Evolutionary conservation across 768 basidiomycete genomes (phyloP), one percentile per base, ranked within the genome.

Genomic region (Omphalotus guepiniiformis): DNA sequence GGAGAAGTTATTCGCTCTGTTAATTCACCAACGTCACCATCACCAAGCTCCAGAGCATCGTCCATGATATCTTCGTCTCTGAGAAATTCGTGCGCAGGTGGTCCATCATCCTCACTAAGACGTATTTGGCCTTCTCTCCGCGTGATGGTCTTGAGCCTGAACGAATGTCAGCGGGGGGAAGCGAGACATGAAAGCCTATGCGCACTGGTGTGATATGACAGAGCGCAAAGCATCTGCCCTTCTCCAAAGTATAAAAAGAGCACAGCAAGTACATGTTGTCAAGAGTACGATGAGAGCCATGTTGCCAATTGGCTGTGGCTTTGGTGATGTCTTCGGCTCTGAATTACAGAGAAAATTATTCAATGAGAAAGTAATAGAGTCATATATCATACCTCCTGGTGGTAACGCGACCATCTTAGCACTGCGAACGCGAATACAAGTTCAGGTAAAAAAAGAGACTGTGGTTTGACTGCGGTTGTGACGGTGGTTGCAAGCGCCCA

Each of bases 31-130:
- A 39, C 36, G 22, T 56, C 40, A 22, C 23, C 48, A 35, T 39
- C 21, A 5, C 28, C 39, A 1, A 37, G 25, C 19, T 41, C 39
- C 19, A 34, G 13, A 6, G 39, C 66, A 25, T 72, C 63, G 27
- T 72, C 76, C 11, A 77, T 82, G 38, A 81, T 80, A 39, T 78
- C 73, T 26, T 78, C 79, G 48, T 80, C 78, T 29, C 72, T 74
- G 39, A 88, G 54, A 51, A 86, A 86, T 45, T 82, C 80, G 13
- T 70, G 67, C n/a, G 83, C 75, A n/a, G 84, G 72, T 11, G 85
- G 85, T 0, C 83, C 82, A 44, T 86, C 83, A 53, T 88, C 85
- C 56, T 78, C 73, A 39, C 83, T 85, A 18, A 88, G 70, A 7
- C 85, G 75, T 46, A 88, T 83, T 5, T 61, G 70, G 2, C 85